Base-by-base conservation (phyloP, 441 rosid genomes). In the Pelargonium hybrid region DNA sequence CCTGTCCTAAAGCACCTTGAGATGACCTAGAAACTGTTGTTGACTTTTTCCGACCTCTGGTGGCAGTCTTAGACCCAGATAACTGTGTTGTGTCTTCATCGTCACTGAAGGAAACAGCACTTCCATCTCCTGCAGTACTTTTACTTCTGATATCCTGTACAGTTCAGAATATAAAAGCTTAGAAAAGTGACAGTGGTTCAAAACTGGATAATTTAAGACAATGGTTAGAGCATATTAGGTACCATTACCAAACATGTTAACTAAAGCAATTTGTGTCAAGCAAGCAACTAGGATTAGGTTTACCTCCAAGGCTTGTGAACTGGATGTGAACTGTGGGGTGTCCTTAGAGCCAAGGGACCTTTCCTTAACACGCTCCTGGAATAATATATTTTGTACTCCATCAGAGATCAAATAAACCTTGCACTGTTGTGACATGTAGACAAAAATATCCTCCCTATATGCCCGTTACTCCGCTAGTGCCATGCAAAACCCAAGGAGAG, bases 281-380 rank as follows among this genome's bases (percentile, higher is more conserved):
- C 9, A 26, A 23, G 41, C 31, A 64, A 18, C 57, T 17, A 71
- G 29, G 31, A 45, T 14, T 72, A 29, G 18, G 41, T 65, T 77
- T 74, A 93, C 98, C 93, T 84, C 87, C 71, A 79, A 75, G 43
- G 92, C 79, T 73, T 77, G 84, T 70, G 82, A 79, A 77, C 81
- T 75, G 20, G 91, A 82, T 75, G 87, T 72, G 64, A 78, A 79
- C 72, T 73, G 82, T 39, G 84, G 82, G 72, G 84, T 74, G 75
- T 86, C 95, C 82, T 76, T 84, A 7, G 94, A 76, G 23, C 52
- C 85, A 69, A 83, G 34, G 77, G 96, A 80, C 80, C 97, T 87
- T 78, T 86, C 94, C 81, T 90, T 88, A 76, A 92, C 83, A 47
- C 96, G 97, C 73, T 89, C 96, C 97, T 91, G 84, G 66, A 79